Evolutionary conservation across 1,284 basidiomycete genomes (phyloP), one percentile per base, ranked within the genome.

Genomic region (Ganoderma meredithae): DNA sequence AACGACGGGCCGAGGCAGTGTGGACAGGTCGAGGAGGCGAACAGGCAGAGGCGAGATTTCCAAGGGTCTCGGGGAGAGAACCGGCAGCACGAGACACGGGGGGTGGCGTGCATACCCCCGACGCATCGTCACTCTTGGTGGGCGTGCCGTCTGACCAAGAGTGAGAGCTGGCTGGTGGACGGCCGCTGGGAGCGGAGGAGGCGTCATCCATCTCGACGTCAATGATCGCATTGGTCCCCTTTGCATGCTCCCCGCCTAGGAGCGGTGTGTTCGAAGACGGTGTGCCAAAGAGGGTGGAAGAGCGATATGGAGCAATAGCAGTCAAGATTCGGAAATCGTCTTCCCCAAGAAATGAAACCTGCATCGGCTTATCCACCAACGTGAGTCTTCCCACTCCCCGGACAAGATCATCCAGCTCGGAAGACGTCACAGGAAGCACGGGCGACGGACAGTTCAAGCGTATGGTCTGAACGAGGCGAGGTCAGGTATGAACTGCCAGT

Each of bases 191-290:
- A 49, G 5, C 64, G 60, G 44, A 22, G 22, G 47, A n/a, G 22
- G 12, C 63, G 15, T 15, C 52, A 17, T 27, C 49, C 62, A 47
- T 66, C 70, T 27, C 66, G 52, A 22, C 39, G 27, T 17, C 40
- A 17, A 41, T 59, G 62, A 12, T 19, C 44, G 65, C 64, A 27
- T 15, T 12, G 1, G 13, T 53, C 4, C 3, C 27, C 31, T 55
- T 19, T 1, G 2, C 52, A 27, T 8, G 10, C 13, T 27, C 13
- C 6, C 17, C 27, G 27, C 15, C 27, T 5, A 17, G 8, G 13
- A 7, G 52, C 9, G 27, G 6, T 1, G 15, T 10, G 52, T 3
- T 15, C 4, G 47, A 25, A 5, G 22, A 19, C 8, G 52, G 52
- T 3, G 31, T 9, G 52, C 13, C 27, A 25, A 53, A 53, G 25